Evolutionary conservation across 139 green algal genomes (phyloP), one percentile per base, ranked within the genome.

Genomic region (Chlamydomonas sphaeroides): DNA sequence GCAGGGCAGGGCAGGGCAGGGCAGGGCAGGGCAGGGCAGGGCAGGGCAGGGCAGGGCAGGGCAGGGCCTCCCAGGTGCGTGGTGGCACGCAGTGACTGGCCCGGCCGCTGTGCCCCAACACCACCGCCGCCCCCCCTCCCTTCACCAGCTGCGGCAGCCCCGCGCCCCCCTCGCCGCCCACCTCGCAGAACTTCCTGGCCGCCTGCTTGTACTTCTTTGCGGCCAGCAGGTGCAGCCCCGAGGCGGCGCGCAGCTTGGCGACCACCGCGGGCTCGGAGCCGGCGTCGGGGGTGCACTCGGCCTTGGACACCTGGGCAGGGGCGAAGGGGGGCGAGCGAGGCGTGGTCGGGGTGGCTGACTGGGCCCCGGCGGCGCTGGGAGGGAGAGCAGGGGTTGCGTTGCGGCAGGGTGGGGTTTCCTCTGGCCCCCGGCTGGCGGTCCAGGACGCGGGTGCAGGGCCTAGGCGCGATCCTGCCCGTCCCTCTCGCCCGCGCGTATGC

Each of bases 191-290:
- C 39, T 90, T 90, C 26, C 84, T 80, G 10, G 94, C 95, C 14
- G 95, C 95, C 25, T 77, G 41, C 87, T 95, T 94, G 94, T 96
- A 98, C 69, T 95, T 94, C 30, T 86, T 84, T 38, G 36, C 69
- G 33, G 92, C 87, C 41, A 98, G 75, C 35, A 85, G 33, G 0
- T 90, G 88, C 41, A 98, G 86, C 5, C 91, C 95, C 5, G 81
- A 62, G 4, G 93, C 91, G 20, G 85, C 90, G 38, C 84, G 85
- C 32, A 98, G 87, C 90, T 97, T 96, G 38, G 88, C 67, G 6
- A 67, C 10, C 4, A 51, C 45, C 35, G 91, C 83, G 14, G 85
- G 51, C 65, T 94, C 89, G 21, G 79, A n/a, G 32, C 23, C 21
- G 21, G 53, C 71, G 49, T 79, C 71, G 21, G 71, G 71, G 18